Evolutionary conservation across 177 flowering plant genomes (phyloP).

Genomic region (Vitis hybrid): DNA sequence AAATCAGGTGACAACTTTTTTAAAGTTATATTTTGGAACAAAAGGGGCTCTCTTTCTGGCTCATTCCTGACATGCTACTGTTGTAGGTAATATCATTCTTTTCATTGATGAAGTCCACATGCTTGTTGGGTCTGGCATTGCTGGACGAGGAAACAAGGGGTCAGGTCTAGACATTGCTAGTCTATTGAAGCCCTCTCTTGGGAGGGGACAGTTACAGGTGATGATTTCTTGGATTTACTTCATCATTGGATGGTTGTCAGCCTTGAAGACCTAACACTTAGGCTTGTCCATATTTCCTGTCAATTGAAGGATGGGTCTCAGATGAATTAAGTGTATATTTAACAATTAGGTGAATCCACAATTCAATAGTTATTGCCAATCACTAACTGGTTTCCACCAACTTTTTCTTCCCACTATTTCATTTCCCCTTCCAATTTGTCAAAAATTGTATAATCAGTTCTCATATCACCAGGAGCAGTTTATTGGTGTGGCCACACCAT

Average conservation of each 20-base stretch:
- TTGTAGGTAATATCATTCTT: conserved; percentile 76
- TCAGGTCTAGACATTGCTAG: conserved; percentile 84
- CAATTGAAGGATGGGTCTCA: too few relatives aligned
- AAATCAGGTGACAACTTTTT: conserved; percentile 53
- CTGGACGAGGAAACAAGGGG: conserved; percentile 69
- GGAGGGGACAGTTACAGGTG: conserved; percentile 82
- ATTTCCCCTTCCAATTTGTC: too few relatives aligned
- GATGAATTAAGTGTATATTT: conserved; percentile 7
- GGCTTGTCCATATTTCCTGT: too few relatives aligned
- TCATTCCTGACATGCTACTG: conserved; percentile 14
- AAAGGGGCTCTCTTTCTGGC: conserved; percentile 12
- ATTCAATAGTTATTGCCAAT: too few relatives aligned
- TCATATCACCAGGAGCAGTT: too few relatives aligned
- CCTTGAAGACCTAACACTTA: too few relatives aligned
- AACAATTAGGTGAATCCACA: conserved; percentile 3
- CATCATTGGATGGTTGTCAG: too few relatives aligned
- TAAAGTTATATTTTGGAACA: not conserved
- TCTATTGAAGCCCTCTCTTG: conserved; percentile 78
- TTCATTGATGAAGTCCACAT: conserved; percentile 87
- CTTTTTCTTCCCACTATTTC: not conserved
- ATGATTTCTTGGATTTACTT: not conserved
- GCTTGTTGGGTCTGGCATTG: conserved; percentile 74
- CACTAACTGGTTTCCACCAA: not conserved
- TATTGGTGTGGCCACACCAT: too few relatives aligned
- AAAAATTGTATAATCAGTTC: too few relatives aligned